phyloP scores from a whole-genome alignment of 768 basidiomycete species.

The Lepiota subincarnata region DNA sequence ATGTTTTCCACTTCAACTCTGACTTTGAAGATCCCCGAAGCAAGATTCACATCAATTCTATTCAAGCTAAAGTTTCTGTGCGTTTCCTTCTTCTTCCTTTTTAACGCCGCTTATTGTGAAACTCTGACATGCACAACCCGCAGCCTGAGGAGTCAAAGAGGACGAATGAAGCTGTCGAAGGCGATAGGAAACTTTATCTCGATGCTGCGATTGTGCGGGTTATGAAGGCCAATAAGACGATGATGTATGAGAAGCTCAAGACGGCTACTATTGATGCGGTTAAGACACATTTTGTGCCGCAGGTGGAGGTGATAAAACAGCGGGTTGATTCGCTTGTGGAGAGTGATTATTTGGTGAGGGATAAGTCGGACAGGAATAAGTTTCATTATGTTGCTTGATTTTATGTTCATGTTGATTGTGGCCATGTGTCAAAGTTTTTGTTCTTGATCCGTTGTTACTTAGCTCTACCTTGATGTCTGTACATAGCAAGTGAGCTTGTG shows the following conservation, averaged over 20 bases:
- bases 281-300: constrained; percentile 82
- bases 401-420: no score
- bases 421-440: no score
- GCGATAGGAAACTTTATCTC: constrained; percentile 79
- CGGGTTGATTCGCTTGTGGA: constrained; percentile 81
- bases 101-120: not conserved
- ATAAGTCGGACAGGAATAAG: constrained; percentile 63
- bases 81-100: constrained; percentile 20
- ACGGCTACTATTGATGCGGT: constrained; percentile 83
- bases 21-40: constrained; percentile 75
- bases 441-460: no score
- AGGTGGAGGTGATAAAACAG: constrained; percentile 81
- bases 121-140: not conserved
- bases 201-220: constrained; percentile 96
- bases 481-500: no score
- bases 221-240: constrained; percentile 90
- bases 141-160: constrained; percentile 83
- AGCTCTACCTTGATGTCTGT: no score
- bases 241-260: constrained; percentile 75
- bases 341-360: constrained; percentile 78
- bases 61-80: constrained; percentile 91
- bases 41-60: constrained; percentile 91
- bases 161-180: constrained; percentile 81
- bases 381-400: constrained; percentile 72
- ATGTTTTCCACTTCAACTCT: constrained; percentile 78